Evolutionary conservation across 306 rosid species (phyloP).

Genomic region (Trifolium dubium): DNA sequence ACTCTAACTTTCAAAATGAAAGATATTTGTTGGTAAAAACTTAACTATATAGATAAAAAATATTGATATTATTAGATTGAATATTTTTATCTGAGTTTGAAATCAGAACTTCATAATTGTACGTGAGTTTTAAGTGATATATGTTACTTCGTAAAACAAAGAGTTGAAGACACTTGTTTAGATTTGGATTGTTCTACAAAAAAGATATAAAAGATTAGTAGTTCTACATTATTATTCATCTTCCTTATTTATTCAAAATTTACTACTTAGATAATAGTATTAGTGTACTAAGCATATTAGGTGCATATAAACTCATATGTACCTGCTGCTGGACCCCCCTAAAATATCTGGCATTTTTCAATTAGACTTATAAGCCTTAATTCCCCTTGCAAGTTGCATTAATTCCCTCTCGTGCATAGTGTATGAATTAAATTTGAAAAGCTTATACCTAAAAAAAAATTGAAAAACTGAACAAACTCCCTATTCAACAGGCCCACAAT

Average conservation of each 20-base stretch:
- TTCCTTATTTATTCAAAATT: neutral
- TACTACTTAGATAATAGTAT: neutral
- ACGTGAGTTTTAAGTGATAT: too few species aligned
- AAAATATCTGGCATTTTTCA: neutral
- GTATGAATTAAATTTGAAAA: neutral
- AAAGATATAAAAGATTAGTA: neutral
- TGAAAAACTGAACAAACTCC: neutral
- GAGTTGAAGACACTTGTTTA: neutral
- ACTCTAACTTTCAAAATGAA: too few species aligned
- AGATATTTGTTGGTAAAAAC: too few species aligned
- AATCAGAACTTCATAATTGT: too few species aligned
- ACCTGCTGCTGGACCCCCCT: neutral
- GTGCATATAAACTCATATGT: neutral
- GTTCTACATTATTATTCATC: neutral
- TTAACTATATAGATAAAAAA: too few species aligned
- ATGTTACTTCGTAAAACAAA: too few species aligned
- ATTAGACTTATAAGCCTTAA: neutral
- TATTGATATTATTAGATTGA: too few species aligned
- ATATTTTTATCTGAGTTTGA: too few species aligned
- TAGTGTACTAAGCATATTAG: neutral
- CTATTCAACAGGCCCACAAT: neutral
- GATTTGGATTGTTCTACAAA: neutral
- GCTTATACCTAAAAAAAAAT: neutral
- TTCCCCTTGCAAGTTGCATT: neutral
- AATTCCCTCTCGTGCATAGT: neutral